phyloP scores from a whole-genome alignment of 352 stramenopile genomes.

The Phytophthora lateralis region DNA sequence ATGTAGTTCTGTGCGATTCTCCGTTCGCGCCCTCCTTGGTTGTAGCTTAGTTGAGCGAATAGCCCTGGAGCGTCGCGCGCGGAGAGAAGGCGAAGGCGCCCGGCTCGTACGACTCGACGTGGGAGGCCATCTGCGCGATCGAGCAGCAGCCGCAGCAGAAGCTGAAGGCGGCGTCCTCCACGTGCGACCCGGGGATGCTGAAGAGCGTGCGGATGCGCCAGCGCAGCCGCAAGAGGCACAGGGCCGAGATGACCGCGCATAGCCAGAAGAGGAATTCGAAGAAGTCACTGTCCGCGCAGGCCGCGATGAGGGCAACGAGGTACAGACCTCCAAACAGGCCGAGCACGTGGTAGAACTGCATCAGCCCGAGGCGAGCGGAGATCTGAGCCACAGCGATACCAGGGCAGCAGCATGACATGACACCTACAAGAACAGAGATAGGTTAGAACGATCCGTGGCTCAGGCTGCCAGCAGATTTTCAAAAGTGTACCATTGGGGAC shows the following conservation, averaged over 20 bases:
- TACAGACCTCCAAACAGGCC: slow-evolving; percentile 56
- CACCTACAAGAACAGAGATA: slow-evolving; percentile 30
- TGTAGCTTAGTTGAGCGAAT: slow-evolving; percentile 53
- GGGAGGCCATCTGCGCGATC: slow-evolving; percentile 78
- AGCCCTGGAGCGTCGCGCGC: slow-evolving; percentile 68
- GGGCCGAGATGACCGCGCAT: slow-evolving; percentile 35
- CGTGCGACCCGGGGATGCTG: slow-evolving; percentile 60
- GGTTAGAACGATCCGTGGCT: background rate
- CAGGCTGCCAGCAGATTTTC: background rate
- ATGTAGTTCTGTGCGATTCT: slow-evolving; percentile 2
- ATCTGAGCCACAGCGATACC: slow-evolving; percentile 68
- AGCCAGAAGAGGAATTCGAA: slow-evolving; percentile 56
- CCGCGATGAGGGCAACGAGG: slow-evolving; percentile 49
- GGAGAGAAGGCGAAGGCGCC: slow-evolving; percentile 62
- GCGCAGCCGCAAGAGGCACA: slow-evolving; percentile 57
- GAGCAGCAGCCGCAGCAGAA: slow-evolving; percentile 77
- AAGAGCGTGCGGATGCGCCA: slow-evolving; percentile 69
- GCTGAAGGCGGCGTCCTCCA: slow-evolving; percentile 53
- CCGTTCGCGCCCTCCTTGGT: background rate
- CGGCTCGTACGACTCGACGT: slow-evolving; percentile 82
- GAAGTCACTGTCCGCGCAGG: slow-evolving; percentile 39
- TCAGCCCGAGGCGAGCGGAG: slow-evolving; percentile 59
- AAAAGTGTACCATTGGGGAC: slow-evolving; percentile 66
- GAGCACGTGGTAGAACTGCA: slow-evolving; percentile 64
- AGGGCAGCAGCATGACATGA: slow-evolving; percentile 75